Conservation (phyloP, 2,329 filamentous ascomycete genomes). For the Lachnellula subtilissima region DNA sequence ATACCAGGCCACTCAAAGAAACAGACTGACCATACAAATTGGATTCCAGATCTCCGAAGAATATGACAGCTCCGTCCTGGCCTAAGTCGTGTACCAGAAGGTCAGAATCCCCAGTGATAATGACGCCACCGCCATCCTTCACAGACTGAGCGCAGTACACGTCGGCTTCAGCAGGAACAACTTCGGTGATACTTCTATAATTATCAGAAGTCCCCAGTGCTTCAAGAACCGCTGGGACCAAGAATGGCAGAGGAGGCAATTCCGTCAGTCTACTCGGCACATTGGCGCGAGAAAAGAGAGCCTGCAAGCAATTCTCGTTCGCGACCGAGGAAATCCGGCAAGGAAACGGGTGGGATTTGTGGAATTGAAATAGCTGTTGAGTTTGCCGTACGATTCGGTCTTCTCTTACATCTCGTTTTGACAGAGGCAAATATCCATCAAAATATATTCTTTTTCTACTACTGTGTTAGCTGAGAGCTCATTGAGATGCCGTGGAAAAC, state of each 20-base stretch:
- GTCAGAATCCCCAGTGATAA: constrained; percentile 85
- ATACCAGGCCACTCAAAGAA: constrained; percentile 27
- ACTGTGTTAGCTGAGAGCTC: constrained; percentile 12
- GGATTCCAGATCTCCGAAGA: constrained; percentile 58
- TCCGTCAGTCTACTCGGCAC: constrained; percentile 23
- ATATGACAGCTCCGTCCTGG: constrained; percentile 54
- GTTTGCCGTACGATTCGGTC: constrained; percentile 23
- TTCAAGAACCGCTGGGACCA: constrained; percentile 74
- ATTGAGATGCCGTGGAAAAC: neutral
- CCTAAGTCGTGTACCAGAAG: constrained; percentile 71
- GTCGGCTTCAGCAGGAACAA: constrained; percentile 85
- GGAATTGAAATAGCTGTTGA: constrained; percentile 22
- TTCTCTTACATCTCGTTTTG: constrained; percentile 27
- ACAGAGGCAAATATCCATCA: constrained; percentile 70
- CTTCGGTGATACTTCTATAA: constrained; percentile 41
- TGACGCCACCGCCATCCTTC: constrained; percentile 46
- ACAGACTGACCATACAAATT: constrained; percentile 9
- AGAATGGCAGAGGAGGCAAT: constrained; percentile 54
- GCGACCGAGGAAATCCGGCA: constrained; percentile 9
- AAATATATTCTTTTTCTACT: constrained; percentile 70
- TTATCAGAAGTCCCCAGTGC: constrained; percentile 46
- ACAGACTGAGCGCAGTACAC: constrained; percentile 67
- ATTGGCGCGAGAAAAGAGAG: constrained; percentile 21
- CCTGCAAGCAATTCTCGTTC: constrained; percentile 4
- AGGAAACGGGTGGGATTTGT: constrained; percentile 16